Base-by-base conservation (phyloP, 2,329 filamentous ascomycete species). In the Pseudocercospora macadamiae region DNA sequence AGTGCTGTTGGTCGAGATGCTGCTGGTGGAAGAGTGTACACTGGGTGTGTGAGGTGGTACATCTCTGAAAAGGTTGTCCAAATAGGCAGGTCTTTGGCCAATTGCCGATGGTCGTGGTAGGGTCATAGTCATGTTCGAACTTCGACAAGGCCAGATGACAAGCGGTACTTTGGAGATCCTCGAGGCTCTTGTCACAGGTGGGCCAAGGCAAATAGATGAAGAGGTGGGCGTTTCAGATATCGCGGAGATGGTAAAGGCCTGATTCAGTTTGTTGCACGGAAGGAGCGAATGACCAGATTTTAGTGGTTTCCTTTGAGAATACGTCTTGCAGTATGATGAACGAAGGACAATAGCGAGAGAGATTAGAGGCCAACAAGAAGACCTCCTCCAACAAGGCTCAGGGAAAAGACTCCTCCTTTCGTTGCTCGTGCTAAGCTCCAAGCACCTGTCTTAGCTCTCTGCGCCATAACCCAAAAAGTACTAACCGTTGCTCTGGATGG, bases 51-150 rank as follows among this genome's bases (percentile, higher is more conserved):
- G 55, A 30, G 62, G 60, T 25, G 51, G 25, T 48, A 61, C 57
- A 28, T 67, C 61, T 65, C 64, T 62, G 62, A 68, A 72, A 12
- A 72, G 62, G 45, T 65, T 67, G 58, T 72, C 68, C 51, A 71
- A 60, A 51, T 71, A 71, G 48, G 69, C 69, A 10, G 69, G 70
- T 42, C 69, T 57, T 39, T 57, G 60, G 30, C 64, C 62, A 36
- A 60, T 51, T 4, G 60, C 63, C 47, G 68, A 65, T 6, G 64
- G 63, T 55, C 64, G 66, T 37, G 63, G 61, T 37, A 65, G 57
- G 23, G 56, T 52, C 64, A 68, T 69, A 12, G 64, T 59, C 66
- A 70, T 70, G 39, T 56, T 66, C 34, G 55, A 30, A 36, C 26
- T 19, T 21, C 19, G 51, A 53, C 47, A 16, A 49, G 47, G 47